A percentile compares a stretch with the other conserved stretches of the same genome.
These are phyloP conservation scores for Fraxinus floribunda DNA, from an alignment of 305 asterid genomes.

Conservation along the genomic window DNA sequence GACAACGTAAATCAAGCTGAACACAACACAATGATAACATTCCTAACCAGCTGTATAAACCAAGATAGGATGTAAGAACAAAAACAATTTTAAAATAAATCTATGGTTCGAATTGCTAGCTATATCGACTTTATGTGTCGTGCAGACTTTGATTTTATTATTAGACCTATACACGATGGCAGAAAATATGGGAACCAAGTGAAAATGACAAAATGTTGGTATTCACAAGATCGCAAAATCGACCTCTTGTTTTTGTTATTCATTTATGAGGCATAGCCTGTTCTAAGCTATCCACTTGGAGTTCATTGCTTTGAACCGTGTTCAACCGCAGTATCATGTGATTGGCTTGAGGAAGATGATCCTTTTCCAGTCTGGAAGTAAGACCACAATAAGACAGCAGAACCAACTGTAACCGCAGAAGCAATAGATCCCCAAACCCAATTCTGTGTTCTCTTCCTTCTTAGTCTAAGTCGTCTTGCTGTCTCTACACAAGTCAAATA, in stretches of 20 bases:
- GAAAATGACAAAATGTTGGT: not conserved
- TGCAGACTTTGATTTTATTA: not conserved
- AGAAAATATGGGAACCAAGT: not conserved
- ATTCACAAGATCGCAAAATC: conserved; percentile 41
- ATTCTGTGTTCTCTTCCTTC: conserved; percentile 58
- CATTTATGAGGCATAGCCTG: conserved; percentile 20
- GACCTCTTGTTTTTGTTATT: conserved; percentile 39
- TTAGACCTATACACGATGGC: not conserved
- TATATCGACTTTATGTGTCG: not conserved
- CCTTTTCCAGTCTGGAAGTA: conserved; percentile 57
- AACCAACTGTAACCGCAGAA: conserved; percentile 56
- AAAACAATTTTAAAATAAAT: not conserved
- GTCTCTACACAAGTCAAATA: conserved; percentile 42
- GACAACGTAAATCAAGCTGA: not conserved
- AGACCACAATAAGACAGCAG: conserved; percentile 63
- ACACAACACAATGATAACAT: not conserved
- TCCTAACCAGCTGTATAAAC: not conserved
- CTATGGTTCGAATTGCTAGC: conserved; percentile 11
- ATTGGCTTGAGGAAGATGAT: conserved; percentile 37
- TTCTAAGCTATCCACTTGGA: conserved; percentile 28
- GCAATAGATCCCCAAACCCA: conserved; percentile 83
- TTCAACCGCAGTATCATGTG: conserved; percentile 36
- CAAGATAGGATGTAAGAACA: not conserved
- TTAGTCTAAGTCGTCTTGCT: conserved; percentile 68
- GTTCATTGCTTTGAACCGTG: conserved; percentile 25